phyloP scores from a whole-genome alignment of 345 rosid species.

The Dipteronia sinensis region DNA sequence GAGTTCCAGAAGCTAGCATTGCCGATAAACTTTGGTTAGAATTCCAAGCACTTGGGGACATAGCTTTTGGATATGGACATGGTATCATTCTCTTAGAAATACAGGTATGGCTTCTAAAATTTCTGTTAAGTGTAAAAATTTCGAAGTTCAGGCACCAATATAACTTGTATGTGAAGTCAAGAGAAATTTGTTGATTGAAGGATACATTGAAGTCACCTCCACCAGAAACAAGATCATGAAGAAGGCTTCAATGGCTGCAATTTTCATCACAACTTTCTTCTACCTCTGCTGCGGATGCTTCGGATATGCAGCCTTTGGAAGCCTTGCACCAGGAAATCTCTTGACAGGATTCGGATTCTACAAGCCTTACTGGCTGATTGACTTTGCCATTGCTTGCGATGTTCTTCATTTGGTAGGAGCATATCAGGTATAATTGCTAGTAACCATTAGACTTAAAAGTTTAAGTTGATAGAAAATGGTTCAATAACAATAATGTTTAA shows the following conservation, averaged over 20 bases:
- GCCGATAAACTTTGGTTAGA: constrained; percentile 50
- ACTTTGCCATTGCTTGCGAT: constrained; percentile 47
- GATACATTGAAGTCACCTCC: constrained; percentile 48
- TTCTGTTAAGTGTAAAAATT: too few relatives aligned
- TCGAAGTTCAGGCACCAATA: not conserved
- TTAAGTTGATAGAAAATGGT: too few relatives aligned
- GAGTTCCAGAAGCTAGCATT: constrained; percentile 39
- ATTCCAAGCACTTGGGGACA: constrained; percentile 62
- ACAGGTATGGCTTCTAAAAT: constrained; percentile 39
- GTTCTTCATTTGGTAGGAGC: constrained; percentile 53
- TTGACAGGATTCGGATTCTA: constrained; percentile 44
- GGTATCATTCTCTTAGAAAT: too few relatives aligned
- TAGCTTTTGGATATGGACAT: constrained; percentile 27
- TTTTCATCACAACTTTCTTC: constrained; percentile 40
- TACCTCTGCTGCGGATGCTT: constrained; percentile 45
- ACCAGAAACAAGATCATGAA: constrained; percentile 53
- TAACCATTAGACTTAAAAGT: too few relatives aligned
- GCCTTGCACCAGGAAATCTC: constrained; percentile 38
- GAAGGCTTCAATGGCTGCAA: constrained; percentile 37
- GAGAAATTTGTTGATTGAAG: constrained; percentile 13
- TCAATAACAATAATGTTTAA: too few relatives aligned
- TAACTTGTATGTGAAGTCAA: not conserved
- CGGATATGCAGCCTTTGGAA: constrained; percentile 49
- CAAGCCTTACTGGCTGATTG: constrained; percentile 50
- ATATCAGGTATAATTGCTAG: constrained; percentile 43